Evolutionary conservation across 768 basidiomycete genomes (phyloP), one percentile per base, ranked within the genome.

Genomic region (Gymnopilus junonius): DNA sequence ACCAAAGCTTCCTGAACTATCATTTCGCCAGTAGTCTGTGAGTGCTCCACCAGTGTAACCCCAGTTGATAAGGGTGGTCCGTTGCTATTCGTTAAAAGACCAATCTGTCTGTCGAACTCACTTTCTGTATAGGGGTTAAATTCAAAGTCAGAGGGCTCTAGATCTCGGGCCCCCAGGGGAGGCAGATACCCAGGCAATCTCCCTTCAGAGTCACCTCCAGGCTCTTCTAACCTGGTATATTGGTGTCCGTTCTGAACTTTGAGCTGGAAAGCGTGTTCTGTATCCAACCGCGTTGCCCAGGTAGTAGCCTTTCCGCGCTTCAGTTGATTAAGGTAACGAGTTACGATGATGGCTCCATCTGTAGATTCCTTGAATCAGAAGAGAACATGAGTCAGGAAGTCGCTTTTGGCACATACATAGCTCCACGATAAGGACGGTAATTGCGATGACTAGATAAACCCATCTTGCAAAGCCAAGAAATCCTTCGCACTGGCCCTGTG

Each of bases 261-360:
- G 46, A 79, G 76, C 59, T 73, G 70, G 67, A 77, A 80, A 15
- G 76, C 78, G 51, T 73, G 72, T 63, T 78, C 75, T 29, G 74
- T 76, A 25, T 74, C 73, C 58, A 73, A 62, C 29, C 79, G 76
- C 20, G 76, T 74, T 12, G 74, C 74, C 21, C 81, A 79, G 25
- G 74, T 72, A 40, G 70, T 76, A 20, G 79, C 74, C 72, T 87
- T 87, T 68, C 87, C 81, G n/a, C 68, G 73, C 58, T 81, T 77
- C 15, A 88, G 71, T 65, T 80, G 82, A 64, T 83, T 82, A 37
- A 84, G 72, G 68, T 87, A 87, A 8, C 86, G 82, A 14, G 84
- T 81, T 4, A 82, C 80, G 51, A 87, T 78, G 54, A 88, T 65
- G 3, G 77, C 78, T n/a, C 83, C 84, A 64, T 87, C 87, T 88